Evolutionary conservation across 2,329 filamentous ascomycete genomes (phyloP).

Genomic region (Paracamarosporium sp.): DNA sequence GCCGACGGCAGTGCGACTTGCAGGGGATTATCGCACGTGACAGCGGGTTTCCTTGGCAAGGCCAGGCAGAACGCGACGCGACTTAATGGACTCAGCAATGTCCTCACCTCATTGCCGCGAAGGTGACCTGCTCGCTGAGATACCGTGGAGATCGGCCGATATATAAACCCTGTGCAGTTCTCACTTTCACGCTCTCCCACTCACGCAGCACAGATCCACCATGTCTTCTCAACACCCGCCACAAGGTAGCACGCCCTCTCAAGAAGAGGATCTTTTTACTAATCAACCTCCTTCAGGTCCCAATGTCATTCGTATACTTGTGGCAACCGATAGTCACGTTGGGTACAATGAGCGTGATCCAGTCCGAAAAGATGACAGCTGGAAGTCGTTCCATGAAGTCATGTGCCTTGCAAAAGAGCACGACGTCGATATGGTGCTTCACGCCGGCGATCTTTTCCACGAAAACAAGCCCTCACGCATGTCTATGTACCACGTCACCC

Average conservation of each 20-base stretch:
- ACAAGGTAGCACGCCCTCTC: conserved; percentile 26
- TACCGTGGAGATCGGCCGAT: not conserved
- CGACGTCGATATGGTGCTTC: conserved; percentile 97
- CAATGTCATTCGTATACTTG: conserved; percentile 92
- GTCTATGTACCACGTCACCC: conserved; percentile 97
- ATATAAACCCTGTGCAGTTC: not conserved
- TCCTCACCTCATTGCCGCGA: not conserved
- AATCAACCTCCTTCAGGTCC: conserved; percentile 52
- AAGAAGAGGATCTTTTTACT: conserved; percentile 6
- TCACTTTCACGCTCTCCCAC: not conserved
- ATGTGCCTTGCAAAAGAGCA: conserved; percentile 84
- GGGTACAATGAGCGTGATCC: conserved; percentile 93
- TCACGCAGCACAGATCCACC: not conserved
- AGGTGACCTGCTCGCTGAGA: not conserved
- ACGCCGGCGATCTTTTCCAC: conserved; percentile 95
- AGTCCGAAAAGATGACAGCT: conserved; percentile 95
- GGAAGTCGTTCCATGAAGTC: conserved; percentile 94
- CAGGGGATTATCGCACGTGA: conserved; percentile 15
- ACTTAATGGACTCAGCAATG: not conserved
- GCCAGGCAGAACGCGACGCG: conserved; percentile 9
- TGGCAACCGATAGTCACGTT: conserved; percentile 97
- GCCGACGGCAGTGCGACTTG: not conserved
- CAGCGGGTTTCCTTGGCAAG: conserved; percentile 13
- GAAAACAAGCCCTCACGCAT: conserved; percentile 97
- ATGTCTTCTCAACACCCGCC: conserved; percentile 37